Percentiles rank a stretch among this genome's conserved stretches.
phyloP scores from a whole-genome alignment of 139 green algal species.

The Picochlorum sp. region DNA sequence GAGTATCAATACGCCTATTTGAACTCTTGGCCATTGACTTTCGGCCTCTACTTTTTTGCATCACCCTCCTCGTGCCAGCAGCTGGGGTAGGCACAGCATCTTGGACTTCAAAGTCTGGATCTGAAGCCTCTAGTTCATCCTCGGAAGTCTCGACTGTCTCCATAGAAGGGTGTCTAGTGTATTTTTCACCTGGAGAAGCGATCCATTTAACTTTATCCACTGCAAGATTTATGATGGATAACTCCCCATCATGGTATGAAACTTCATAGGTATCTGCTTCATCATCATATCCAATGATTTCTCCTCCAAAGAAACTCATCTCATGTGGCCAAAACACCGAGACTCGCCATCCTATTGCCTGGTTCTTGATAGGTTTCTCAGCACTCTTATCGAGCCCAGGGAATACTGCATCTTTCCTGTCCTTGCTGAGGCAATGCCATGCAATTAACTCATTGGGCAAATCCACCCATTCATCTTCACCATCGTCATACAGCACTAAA shows the following conservation, averaged over 20 bases:
- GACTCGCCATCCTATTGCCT: conserved; percentile 54
- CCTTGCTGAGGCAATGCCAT: conserved; percentile 17
- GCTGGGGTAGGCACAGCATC: background rate
- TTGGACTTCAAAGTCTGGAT: conserved; percentile 19
- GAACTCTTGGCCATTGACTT: background rate
- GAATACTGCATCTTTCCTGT: background rate
- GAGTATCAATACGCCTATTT: too few species aligned
- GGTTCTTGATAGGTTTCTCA: conserved; percentile 4
- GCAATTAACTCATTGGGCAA: conserved; percentile 34
- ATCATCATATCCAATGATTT: conserved; percentile 33
- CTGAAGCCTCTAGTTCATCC: conserved; percentile 3
- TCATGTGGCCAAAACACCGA: conserved; percentile 54
- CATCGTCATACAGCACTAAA: conserved; percentile 46
- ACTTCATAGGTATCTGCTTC: conserved; percentile 35
- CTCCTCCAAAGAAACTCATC: conserved; percentile 27
- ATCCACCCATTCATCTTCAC: conserved; percentile 59
- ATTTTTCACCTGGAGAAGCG: conserved; percentile 26
- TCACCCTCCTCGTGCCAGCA: background rate
- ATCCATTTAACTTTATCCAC: conserved; percentile 51
- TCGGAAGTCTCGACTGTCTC: background rate
- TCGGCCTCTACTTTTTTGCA: background rate
- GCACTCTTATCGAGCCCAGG: background rate
- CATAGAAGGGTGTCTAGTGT: background rate
- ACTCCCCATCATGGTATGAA: conserved; percentile 46
- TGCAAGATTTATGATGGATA: conserved; percentile 19